Percentiles rank a stretch among this genome's conserved stretches.
Conservation (phyloP, 345 rosid species). For the Carallia pectinifolia region DNA sequence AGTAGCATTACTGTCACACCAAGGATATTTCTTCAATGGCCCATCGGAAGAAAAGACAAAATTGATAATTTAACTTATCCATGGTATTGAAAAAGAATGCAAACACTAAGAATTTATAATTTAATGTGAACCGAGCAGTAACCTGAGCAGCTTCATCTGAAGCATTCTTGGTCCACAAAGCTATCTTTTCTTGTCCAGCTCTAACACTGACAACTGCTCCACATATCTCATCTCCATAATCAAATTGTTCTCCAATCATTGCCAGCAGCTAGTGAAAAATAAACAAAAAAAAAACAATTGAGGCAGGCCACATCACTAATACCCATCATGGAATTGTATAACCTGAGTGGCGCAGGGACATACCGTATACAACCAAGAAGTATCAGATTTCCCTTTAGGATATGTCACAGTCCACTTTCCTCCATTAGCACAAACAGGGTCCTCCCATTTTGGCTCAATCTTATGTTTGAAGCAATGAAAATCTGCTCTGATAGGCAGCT, state of each 20-base stretch:
- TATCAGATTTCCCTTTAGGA: conserved; percentile 59
- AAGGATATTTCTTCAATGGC: too few relatives aligned
- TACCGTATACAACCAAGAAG: conserved; percentile 77
- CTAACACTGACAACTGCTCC: conserved; percentile 87
- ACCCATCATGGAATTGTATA: neutral
- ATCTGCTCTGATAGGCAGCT: conserved; percentile 58
- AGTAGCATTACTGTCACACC: too few relatives aligned
- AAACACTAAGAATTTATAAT: neutral
- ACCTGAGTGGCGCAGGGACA: conserved; percentile 1
- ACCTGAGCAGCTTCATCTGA: conserved; percentile 91
- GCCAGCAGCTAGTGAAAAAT: conserved; percentile 37
- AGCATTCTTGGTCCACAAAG: conserved; percentile 92
- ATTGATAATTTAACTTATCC: neutral
- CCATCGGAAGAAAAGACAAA: neutral
- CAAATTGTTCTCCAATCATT: conserved; percentile 94
- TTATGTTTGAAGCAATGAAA: conserved; percentile 85
- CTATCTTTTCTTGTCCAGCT: conserved; percentile 57
- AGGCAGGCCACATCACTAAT: neutral
- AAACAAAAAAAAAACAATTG: neutral
- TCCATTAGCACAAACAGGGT: conserved; percentile 90
- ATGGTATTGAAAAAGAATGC: neutral
- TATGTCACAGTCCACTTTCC: conserved; percentile 82
- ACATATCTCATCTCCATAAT: conserved; percentile 89
- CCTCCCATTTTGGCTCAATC: conserved; percentile 97
- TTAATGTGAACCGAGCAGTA: neutral